Conservation (phyloP, 805 yeast species). For the Starmera dryadoides region DNA sequence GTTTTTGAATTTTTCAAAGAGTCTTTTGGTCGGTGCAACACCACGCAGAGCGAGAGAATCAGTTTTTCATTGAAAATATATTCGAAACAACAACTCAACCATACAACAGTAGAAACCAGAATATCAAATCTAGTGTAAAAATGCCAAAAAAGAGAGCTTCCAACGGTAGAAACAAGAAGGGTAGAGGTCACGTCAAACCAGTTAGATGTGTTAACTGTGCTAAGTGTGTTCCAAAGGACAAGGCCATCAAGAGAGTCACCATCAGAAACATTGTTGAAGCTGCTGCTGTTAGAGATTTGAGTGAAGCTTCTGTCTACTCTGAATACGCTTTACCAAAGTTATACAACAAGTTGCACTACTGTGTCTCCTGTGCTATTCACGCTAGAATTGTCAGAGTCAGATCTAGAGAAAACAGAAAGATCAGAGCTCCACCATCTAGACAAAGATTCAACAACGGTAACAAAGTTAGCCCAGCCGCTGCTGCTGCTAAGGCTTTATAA, state of each 20-base stretch:
- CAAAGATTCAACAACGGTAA: slow-evolving; percentile 96
- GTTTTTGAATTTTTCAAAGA: too few species aligned
- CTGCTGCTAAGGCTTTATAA: slow-evolving; percentile 87
- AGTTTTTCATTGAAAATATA: not conserved
- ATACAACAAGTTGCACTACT: slow-evolving; percentile 99
- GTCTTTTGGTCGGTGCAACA: not conserved
- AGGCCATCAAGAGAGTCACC: slow-evolving; percentile 99
- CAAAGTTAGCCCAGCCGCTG: slow-evolving; percentile 95
- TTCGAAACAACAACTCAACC: too few species aligned
- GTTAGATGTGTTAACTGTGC: slow-evolving; percentile 99
- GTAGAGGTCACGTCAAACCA: slow-evolving; percentile 99
- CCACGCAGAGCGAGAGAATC: not conserved
- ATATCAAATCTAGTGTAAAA: slow-evolving; percentile 25
- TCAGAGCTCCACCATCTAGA: slow-evolving; percentile 98
- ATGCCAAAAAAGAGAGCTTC: slow-evolving; percentile 99
- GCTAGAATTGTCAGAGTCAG: slow-evolving; percentile 99
- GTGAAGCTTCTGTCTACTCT: slow-evolving; percentile 98
- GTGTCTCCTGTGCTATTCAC: slow-evolving; percentile 99
- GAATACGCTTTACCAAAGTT: slow-evolving; percentile 99
- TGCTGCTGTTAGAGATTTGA: slow-evolving; percentile 99
- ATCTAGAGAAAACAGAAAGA: slow-evolving; percentile 97
- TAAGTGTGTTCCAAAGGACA: slow-evolving; percentile 99
- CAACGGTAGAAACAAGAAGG: slow-evolving; percentile 99
- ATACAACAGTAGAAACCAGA: slow-evolving; percentile 2
- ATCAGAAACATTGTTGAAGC: slow-evolving; percentile 99